Evolutionary conservation across 2,329 filamentous ascomycete species (phyloP).

Genomic region (Dothideomycetes sp.): DNA sequence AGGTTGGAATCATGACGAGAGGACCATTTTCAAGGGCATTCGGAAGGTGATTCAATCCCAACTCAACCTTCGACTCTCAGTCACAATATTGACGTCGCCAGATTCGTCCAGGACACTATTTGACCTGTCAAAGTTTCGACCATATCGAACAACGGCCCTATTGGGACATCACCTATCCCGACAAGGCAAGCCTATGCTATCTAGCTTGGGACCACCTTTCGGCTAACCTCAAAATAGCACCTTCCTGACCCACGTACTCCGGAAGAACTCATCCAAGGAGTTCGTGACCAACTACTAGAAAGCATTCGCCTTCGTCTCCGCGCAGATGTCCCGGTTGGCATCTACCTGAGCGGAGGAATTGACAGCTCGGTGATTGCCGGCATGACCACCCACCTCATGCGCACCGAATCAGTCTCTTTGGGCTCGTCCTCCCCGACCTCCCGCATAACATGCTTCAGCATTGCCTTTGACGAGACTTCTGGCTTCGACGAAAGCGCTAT

Average conservation of each 20-base stretch:
- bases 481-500: slow-evolving; percentile 42
- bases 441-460: slow-evolving; percentile 37
- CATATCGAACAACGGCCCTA: slow-evolving; percentile 33
- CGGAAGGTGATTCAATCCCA: slow-evolving; percentile 21
- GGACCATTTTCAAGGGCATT: slow-evolving; percentile 42
- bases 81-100: slow-evolving; percentile 13
- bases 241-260: slow-evolving; percentile 31
- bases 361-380: slow-evolving; percentile 48
- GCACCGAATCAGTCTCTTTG: slow-evolving; percentile 34
- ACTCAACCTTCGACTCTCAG: not conserved
- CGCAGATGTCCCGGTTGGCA: slow-evolving; percentile 47
- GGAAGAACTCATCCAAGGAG: slow-evolving; percentile 40
- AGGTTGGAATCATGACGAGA: slow-evolving; percentile 32
- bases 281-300: slow-evolving; percentile 40
- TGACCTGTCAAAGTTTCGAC: slow-evolving; percentile 28
- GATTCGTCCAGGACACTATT: slow-evolving; percentile 34
- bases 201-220: no score
- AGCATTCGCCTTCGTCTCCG: slow-evolving; percentile 41
- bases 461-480: slow-evolving; percentile 40
- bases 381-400: slow-evolving; percentile 42
- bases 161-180: slow-evolving; percentile 42
- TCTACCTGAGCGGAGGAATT: slow-evolving; percentile 47
- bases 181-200: slow-evolving; percentile 41
- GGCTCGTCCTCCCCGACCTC: slow-evolving; percentile 31
- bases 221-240: slow-evolving; percentile 13